Evolutionary conservation across 495 filamentous ascomycete species (phyloP).

Genomic region (Mycothermus thermophilus): DNA sequence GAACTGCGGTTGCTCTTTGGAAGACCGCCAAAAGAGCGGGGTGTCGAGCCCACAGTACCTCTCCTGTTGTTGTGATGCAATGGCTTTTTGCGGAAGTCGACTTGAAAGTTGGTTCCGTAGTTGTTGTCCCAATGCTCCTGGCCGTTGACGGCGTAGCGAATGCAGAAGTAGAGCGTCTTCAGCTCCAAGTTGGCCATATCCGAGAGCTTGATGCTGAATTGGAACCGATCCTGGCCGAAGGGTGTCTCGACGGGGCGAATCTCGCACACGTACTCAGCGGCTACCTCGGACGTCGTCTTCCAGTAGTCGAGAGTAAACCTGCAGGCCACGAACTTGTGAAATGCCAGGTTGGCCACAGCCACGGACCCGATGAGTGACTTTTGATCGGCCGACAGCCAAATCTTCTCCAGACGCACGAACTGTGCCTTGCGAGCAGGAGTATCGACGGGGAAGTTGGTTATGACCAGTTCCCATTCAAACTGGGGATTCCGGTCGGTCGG

Average conservation of each 20-base stretch:
- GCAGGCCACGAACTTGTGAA: constrained; percentile 75
- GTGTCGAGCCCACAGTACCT: constrained; percentile 31
- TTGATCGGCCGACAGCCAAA: constrained; percentile 78
- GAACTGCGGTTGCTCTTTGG: constrained; percentile 60
- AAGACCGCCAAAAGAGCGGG: constrained; percentile 45
- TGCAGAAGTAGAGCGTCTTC: constrained; percentile 83
- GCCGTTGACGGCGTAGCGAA: constrained; percentile 74
- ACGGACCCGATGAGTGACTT: constrained; percentile 70
- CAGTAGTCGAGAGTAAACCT: constrained; percentile 95
- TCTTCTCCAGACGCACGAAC: constrained; percentile 63
- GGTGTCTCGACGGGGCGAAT: constrained; percentile 50
- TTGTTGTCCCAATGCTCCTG: constrained; percentile 97
- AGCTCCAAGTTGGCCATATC: constrained; percentile 80
- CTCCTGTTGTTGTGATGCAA: constrained; percentile 44
- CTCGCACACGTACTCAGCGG: constrained; percentile 74
- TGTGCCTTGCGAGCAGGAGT: constrained; percentile 44
- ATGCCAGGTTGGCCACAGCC: constrained; percentile 76
- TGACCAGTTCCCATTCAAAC: constrained; percentile 76
- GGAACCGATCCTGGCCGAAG: constrained; percentile 72
- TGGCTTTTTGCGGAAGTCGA: constrained; percentile 74
- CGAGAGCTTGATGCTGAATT: constrained; percentile 83
- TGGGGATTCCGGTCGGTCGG: constrained; percentile 29
- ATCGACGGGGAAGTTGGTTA: constrained; percentile 70
- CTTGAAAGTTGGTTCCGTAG: constrained; percentile 66
- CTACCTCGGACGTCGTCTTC: constrained; percentile 93